phyloP scores from a whole-genome alignment of 2,329 filamentous ascomycete species.

The Cordyceps cicadae region DNA sequence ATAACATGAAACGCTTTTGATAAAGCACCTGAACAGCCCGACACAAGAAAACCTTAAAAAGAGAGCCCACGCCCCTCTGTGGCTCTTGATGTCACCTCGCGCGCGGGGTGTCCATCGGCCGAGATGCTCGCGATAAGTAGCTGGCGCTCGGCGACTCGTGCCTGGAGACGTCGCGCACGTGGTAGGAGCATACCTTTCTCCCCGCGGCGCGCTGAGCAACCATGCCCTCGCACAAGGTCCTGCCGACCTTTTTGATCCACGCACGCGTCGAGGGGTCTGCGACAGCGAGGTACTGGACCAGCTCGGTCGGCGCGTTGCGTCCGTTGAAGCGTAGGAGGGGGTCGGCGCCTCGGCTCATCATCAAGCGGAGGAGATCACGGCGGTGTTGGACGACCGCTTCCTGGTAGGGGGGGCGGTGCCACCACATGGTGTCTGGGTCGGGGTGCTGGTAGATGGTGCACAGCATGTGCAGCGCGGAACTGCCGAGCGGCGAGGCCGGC shows the following conservation, averaged over 20 bases:
- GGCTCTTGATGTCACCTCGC: background rate
- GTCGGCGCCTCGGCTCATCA: slow-evolving; percentile 9
- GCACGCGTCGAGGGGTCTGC: slow-evolving; percentile 3
- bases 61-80: too few species aligned
- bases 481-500: background rate
- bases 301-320: background rate
- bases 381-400: background rate
- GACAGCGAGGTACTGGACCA: background rate
- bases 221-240: slow-evolving; percentile 5
- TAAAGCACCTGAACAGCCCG: too few species aligned
- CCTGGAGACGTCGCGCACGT: background rate
- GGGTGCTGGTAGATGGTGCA: slow-evolving; percentile 6
- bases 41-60: too few species aligned
- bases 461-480: slow-evolving; percentile 1
- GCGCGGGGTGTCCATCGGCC: background rate
- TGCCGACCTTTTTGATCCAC: slow-evolving; percentile 3
- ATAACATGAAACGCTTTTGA: too few species aligned
- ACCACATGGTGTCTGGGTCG: slow-evolving; percentile 1
- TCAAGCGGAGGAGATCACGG: background rate
- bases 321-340: slow-evolving; percentile 1
- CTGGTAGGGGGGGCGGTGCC: slow-evolving; percentile 6
- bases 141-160: background rate
- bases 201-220: background rate
- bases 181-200: background rate
- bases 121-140: background rate